Evolutionary conservation across 2,329 filamentous ascomycete genomes (phyloP).

Genomic region (Pseudogymnoascus sp.): DNA sequence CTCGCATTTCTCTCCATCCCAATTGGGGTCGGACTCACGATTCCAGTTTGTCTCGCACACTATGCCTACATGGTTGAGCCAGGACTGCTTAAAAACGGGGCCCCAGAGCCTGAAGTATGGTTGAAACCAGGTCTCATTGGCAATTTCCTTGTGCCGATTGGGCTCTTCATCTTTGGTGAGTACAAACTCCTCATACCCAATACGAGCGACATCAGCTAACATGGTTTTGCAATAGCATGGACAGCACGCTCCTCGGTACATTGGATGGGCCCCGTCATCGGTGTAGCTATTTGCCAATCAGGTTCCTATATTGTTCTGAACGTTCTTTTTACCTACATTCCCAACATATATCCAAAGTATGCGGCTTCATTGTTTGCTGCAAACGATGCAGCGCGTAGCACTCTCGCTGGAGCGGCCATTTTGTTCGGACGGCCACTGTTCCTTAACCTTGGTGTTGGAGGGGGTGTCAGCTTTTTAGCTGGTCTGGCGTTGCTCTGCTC

Average conservation of each 20-base stretch:
- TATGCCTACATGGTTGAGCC: slow-evolving; percentile 44
- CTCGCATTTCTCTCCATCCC: slow-evolving; percentile 53
- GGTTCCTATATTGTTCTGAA: slow-evolving; percentile 50
- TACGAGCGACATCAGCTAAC: not conserved
- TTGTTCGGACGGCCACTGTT: slow-evolving; percentile 42
- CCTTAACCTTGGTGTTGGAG: slow-evolving; percentile 36
- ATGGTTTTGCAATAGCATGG: slow-evolving; percentile 51
- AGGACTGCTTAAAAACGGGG: slow-evolving; percentile 39
- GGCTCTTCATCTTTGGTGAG: slow-evolving; percentile 54
- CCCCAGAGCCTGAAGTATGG: slow-evolving; percentile 44
- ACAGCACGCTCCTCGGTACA: slow-evolving; percentile 43
- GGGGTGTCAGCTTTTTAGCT: slow-evolving; percentile 35
- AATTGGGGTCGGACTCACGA: slow-evolving; percentile 43
- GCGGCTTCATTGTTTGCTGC: slow-evolving; percentile 48
- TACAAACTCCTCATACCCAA: slow-evolving; percentile 21
- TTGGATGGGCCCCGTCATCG: slow-evolving; percentile 49
- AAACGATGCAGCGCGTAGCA: slow-evolving; percentile 31
- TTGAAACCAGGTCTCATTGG: slow-evolving; percentile 44
- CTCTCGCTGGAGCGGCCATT: slow-evolving; percentile 39
- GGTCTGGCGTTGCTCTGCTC: slow-evolving; percentile 32
- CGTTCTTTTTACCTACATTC: slow-evolving; percentile 53
- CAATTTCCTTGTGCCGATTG: slow-evolving; percentile 43
- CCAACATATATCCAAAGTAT: slow-evolving; percentile 49
- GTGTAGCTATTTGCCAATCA: slow-evolving; percentile 48
- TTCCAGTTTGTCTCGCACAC: slow-evolving; percentile 43